These are phyloP conservation scores for Euphrasia arctica DNA, from an alignment of 305 asterid species.

Conservation along the genomic window DNA sequence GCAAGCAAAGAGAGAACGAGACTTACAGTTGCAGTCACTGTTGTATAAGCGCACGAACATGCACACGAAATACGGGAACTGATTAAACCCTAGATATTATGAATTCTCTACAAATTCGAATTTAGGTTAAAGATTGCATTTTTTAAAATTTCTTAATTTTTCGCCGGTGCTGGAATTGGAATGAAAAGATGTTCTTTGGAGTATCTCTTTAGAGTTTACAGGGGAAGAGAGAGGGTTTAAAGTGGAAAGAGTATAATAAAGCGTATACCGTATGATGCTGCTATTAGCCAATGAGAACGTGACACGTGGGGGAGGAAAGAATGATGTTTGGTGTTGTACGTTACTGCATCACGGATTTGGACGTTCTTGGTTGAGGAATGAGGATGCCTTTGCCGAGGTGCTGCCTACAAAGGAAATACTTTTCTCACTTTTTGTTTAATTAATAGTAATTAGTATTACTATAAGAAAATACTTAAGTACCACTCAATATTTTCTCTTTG, in stretches of 20 bases:
- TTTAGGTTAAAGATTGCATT: conserved; percentile 10
- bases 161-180: conserved; percentile 26
- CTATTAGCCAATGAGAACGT: conserved; percentile 3
- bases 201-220: conserved; percentile 24
- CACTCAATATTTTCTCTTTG: too few species aligned
- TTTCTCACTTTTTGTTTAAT: conserved; percentile 5
- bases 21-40: conserved; percentile 46
- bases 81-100: background rate
- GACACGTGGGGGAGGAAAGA: background rate
- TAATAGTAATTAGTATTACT: too few species aligned
- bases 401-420: conserved; percentile 18
- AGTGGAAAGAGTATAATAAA: conserved; percentile 29
- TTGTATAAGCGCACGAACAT: conserved; percentile 34
- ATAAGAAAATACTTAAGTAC: too few species aligned
- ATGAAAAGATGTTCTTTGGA: conserved; percentile 28
- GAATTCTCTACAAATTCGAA: conserved; percentile 23
- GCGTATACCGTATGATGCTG: conserved; percentile 21
- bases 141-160: conserved; percentile 20
- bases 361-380: conserved; percentile 32
- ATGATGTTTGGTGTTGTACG: conserved; percentile 19
- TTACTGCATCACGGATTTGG: conserved; percentile 31
- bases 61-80: conserved; percentile 26
- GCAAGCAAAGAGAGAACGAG: conserved; percentile 38
- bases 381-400: conserved; percentile 26
- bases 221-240: conserved; percentile 12